These are phyloP conservation scores for Gastrodia elata DNA, from an alignment of 106 monocot genomes.

Conservation along the genomic window DNA sequence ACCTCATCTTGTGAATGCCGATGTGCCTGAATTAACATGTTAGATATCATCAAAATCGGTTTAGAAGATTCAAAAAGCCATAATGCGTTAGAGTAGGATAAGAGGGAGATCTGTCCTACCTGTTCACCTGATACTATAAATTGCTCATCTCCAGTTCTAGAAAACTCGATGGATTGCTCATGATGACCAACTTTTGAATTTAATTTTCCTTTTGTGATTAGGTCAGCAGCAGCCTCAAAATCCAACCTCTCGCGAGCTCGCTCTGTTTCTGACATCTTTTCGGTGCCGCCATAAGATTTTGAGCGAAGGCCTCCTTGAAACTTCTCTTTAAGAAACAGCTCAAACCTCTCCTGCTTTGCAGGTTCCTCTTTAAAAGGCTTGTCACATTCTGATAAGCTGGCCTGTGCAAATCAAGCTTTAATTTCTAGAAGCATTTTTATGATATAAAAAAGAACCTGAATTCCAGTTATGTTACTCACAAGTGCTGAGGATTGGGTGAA, in stretches of 20 bases:
- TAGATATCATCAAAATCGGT: background rate
- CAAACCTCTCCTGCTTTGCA: constrained; percentile 91
- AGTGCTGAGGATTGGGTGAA: constrained; percentile 54
- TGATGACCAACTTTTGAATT: constrained; percentile 11
- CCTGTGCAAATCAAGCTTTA: constrained; percentile 17
- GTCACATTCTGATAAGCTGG: constrained; percentile 35
- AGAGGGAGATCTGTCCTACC: constrained; percentile 20
- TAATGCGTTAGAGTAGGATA: background rate
- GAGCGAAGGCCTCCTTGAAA: constrained; percentile 85
- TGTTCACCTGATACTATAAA: constrained; percentile 43
- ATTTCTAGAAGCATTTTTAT: constrained; percentile 1
- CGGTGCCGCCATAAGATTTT: constrained; percentile 15
- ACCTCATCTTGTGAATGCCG: constrained; percentile 24
- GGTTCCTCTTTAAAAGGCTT: constrained; percentile 88
- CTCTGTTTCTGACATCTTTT: constrained; percentile 54
- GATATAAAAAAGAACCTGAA: background rate
- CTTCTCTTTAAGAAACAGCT: constrained; percentile 89
- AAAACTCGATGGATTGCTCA: constrained; percentile 10
- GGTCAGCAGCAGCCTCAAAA: constrained; percentile 81
- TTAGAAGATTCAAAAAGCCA: background rate
- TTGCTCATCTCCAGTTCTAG: constrained; percentile 19
- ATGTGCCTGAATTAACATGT: constrained; percentile 13
- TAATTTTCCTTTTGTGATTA: constrained; percentile 46
- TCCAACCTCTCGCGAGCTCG: constrained; percentile 86
- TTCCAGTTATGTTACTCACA: constrained; percentile 42